Evolutionary conservation across 192 early-diverging fungal species (phyloP).

Genomic region (Backusella tarrabulga): DNA sequence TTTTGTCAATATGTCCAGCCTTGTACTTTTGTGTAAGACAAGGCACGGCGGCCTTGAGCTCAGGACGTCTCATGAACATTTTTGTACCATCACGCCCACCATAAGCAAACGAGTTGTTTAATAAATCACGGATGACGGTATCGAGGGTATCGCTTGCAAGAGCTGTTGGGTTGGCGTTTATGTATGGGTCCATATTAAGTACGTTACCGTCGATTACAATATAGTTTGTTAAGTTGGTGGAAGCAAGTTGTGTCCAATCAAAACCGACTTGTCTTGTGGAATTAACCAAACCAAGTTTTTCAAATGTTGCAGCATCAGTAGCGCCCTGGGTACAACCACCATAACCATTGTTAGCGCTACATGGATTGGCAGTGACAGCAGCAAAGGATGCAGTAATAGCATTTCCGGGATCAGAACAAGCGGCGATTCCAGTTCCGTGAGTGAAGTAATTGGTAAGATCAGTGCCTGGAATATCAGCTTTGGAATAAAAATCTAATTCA

Average conservation of each 20-base stretch:
- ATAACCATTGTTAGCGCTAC: slow-evolving; percentile 41
- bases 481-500: slow-evolving; percentile 35
- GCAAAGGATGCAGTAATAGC: slow-evolving; percentile 31
- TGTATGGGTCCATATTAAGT: slow-evolving; percentile 71
- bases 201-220: slow-evolving; percentile 79
- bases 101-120: slow-evolving; percentile 40
- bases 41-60: slow-evolving; percentile 46
- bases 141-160: slow-evolving; percentile 56
- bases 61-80: slow-evolving; percentile 58
- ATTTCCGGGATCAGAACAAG: slow-evolving; percentile 37
- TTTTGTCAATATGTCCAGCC: slow-evolving; percentile 74
- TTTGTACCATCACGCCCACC: slow-evolving; percentile 67
- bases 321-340: slow-evolving; percentile 41
- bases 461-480: slow-evolving; percentile 43
- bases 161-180: slow-evolving; percentile 36
- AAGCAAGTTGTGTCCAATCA: slow-evolving; percentile 61
- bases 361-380: slow-evolving; percentile 43
- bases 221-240: slow-evolving; percentile 41
- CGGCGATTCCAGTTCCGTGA: slow-evolving; percentile 18
- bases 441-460: slow-evolving; percentile 58
- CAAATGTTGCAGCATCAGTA: slow-evolving; percentile 18
- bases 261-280: slow-evolving; percentile 55
- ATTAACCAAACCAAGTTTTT: slow-evolving; percentile 28
- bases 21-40: slow-evolving; percentile 63
- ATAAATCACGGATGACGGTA: slow-evolving; percentile 51